Evolutionary conservation across 345 rosid species (phyloP).

Genomic region (Crucihimalaya himalaica): DNA sequence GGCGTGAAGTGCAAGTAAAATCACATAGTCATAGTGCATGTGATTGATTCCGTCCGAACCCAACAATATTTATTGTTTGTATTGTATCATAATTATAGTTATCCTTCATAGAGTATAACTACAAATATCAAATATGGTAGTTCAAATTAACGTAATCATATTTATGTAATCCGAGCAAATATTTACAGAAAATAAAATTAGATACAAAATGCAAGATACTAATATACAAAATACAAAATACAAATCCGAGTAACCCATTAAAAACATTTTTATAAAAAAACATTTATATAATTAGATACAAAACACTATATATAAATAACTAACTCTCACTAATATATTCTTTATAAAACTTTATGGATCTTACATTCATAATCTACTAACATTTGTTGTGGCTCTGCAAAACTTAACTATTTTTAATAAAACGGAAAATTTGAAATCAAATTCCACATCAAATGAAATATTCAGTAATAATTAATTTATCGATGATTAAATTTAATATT

Average conservation of each 20-base stretch:
- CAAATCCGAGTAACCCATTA: too few species aligned
- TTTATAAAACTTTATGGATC: too few species aligned
- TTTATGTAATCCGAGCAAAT: neutral
- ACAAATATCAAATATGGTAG: neutral
- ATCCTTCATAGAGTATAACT: too few species aligned
- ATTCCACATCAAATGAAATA: neutral
- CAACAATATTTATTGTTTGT: conserved; percentile 4
- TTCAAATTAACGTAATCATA: neutral
- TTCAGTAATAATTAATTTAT: neutral
- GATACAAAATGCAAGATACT: too few species aligned
- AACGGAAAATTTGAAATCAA: too few species aligned
- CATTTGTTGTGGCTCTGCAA: neutral
- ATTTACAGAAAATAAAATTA: neutral
- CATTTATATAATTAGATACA: too few species aligned
- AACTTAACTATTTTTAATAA: too few species aligned
- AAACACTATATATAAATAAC: too few species aligned
- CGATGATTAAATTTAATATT: neutral
- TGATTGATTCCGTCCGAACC: conserved; percentile 22
- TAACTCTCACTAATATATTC: too few species aligned
- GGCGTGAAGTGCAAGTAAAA: conserved; percentile 37
- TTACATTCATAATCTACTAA: neutral
- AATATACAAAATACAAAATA: too few species aligned
- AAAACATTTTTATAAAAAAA: too few species aligned
- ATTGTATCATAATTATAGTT: neutral
- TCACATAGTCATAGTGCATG: conserved; percentile 7